Evolutionary conservation across 495 filamentous ascomycete species (phyloP).

Genomic region (Friedmanniomyces endolithicus): DNA sequence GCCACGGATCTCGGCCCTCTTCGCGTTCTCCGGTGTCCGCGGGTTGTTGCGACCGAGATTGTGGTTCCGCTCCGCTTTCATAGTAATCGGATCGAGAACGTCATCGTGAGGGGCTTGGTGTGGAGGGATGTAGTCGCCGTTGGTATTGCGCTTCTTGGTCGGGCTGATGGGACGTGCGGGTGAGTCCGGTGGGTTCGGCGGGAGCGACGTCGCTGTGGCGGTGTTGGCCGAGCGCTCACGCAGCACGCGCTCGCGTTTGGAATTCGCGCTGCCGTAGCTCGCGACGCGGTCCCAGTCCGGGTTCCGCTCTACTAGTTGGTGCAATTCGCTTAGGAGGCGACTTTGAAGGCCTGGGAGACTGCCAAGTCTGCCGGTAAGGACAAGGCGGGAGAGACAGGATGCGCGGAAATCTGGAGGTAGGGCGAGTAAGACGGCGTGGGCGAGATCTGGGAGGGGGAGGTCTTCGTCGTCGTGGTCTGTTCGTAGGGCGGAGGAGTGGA

Average conservation of each 20-base stretch:
- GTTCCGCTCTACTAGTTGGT: conserved; percentile 43
- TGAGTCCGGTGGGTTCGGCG: neutral
- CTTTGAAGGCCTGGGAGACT: conserved; percentile 67
- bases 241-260: neutral
- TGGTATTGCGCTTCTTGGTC: neutral
- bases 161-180: neutral
- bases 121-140: neutral
- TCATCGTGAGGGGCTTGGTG: neutral
- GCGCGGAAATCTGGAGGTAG: conserved; percentile 72
- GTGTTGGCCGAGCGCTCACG: conserved; percentile 9
- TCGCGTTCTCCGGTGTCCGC: conserved; percentile 1
- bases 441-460: conserved; percentile 55
- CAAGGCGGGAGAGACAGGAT: conserved; percentile 77
- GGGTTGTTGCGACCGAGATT: neutral
- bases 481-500: conserved; percentile 41
- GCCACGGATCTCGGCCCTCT: conserved; percentile 43
- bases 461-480: conserved; percentile 74
- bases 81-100: neutral
- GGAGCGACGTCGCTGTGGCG: neutral
- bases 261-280: conserved; percentile 23
- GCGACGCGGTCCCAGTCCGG: conserved; percentile 67
- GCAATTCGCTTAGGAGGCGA: conserved; percentile 68
- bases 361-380: conserved; percentile 74
- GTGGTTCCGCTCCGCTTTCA: conserved; percentile 16
- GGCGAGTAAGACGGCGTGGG: conserved; percentile 61